Evolutionary conservation across 306 rosid genomes (phyloP), one percentile per base, ranked within the genome.

Genomic region (Vigna reflexopilosa): DNA sequence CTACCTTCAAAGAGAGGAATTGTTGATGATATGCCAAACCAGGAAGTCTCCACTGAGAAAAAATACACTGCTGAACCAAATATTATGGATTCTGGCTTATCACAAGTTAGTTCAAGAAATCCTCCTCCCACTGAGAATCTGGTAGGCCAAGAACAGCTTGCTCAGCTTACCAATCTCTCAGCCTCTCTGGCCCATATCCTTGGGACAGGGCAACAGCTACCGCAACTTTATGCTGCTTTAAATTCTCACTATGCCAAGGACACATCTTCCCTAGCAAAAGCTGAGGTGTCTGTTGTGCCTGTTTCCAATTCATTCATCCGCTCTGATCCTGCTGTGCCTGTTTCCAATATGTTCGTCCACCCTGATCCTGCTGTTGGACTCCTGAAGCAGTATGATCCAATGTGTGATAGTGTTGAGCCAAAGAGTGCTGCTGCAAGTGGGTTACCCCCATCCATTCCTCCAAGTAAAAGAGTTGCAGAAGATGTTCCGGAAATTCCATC

Each of bases 111-210:
- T 64, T 57, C 91, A 45, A 89, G 81, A 76, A 84, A 70, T 70
- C 76, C 90, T 79, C 80, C 90, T 81, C 79, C 90, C 67, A 52
- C 86, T 52, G 88, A 81, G 70, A 83, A 75, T 6, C 17, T 47
- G 26, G 97, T 86, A 61, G 89, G 89, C 71, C 83, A 85, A 22
- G 94, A 89, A 52, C 97, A 91, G 74, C 85, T 89, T 67, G 75
- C 85, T 38, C 88, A 89, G 47, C 85, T 95, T 44, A 83, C 83
- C 54, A 26, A 26, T 26, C 28, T 26, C 28, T 26, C 28, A 22
- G 95, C 89, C 65, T 96, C 99, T 76, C 86, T 96, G 73, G 98
- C 90, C 58, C 97, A 93, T 74, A 77, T 90, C 42, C 89, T 96
- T 73, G 99, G 91, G 78, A 74, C 86, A 77, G 88, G 89, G 32